A percentile compares a stretch with the other conserved stretches of the same genome.
Conservation (phyloP, 1,284 basidiomycete genomes). For the Ustilago loliicola region DNA sequence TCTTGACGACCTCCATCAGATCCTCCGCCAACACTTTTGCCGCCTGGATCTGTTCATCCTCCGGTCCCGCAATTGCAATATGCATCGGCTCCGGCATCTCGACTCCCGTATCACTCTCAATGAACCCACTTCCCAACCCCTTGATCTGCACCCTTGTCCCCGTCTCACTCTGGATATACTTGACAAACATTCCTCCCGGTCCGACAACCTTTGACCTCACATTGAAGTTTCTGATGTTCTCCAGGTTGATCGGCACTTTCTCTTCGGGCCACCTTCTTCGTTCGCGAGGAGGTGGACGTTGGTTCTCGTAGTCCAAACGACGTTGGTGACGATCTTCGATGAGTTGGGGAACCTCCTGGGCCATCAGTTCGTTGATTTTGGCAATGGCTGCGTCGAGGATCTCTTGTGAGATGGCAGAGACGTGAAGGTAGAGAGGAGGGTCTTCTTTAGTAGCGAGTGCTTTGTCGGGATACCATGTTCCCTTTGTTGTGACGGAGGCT, state of each 20-base stretch:
- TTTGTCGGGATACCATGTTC: conserved; percentile 81
- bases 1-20: conserved; percentile 63
- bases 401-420: conserved; percentile 85
- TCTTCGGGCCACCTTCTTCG: conserved; percentile 63
- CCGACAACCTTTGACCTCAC: conserved; percentile 97
- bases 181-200: conserved; percentile 90
- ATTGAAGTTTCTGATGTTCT: conserved; percentile 94
- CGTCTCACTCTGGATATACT: conserved; percentile 97
- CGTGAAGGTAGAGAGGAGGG: conserved; percentile 88
- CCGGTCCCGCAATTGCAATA: conserved; percentile 65
- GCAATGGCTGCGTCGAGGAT: conserved; percentile 81
- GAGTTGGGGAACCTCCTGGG: conserved; percentile 75
- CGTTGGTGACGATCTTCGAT: conserved; percentile 64
- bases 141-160: conserved; percentile 98
- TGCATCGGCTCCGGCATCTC: conserved; percentile 94
- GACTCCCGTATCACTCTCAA: conserved; percentile 91
- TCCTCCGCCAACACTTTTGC: conserved; percentile 64
- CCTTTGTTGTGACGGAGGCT: conserved; percentile 65
- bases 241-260: conserved; percentile 79
- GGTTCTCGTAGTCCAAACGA: conserved; percentile 54
- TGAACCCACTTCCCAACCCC: conserved; percentile 92
- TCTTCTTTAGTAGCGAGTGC: conserved; percentile 60
- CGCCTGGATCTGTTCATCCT: conserved; percentile 58
- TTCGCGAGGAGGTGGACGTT: conserved; percentile 50
- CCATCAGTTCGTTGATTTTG: conserved; percentile 88